Evolutionary conservation across 192 early-diverging fungal genomes (phyloP), one percentile per base, ranked within the genome.

Genomic region (Coemansia sp.): DNA sequence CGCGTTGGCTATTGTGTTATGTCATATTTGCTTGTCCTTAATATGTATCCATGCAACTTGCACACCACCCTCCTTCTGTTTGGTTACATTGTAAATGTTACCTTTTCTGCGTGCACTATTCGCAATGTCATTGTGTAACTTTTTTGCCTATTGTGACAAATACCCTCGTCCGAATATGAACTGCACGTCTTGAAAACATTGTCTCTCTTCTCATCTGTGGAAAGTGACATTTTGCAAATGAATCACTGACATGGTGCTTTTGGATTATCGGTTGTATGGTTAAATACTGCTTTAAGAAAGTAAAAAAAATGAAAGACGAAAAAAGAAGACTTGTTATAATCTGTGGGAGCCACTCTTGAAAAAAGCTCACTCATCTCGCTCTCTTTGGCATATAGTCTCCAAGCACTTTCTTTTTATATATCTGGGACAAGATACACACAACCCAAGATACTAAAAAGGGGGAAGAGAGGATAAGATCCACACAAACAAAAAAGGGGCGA

Each of bases 231-330:
- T 45, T 3, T 15, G 48, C 48, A 51, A 51, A 51, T 26, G 25
- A 51, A 51, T 23, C 18, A 58, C 18, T n/a, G 15, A 52, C 23
- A 55, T n/a, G 26, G 28, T 18, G 34, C 26, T 51, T 7, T 49
- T 49, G 21, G 20, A 51, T 51, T 51, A 51, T 5, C 18, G 3
- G 13, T 25, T 51, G 48, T 51, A 37, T 45, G 25, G 21, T 25
- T 56, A 63, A 23, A 51, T 46, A 33, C 45, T 63, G 46, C 46
- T 49, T 63, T 5, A 51, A 49, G 18, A 35, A 25, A 49, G n/a
- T 20, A 43, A 25, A 61, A 21, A 28, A 18, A 9, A 26, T 7
- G 43, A 63, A 29, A 23, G 31, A 46, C 21, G 25, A 21, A 35
- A 23, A 33, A 63, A n/a, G 42, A 61, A 25, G 23, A 26, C 20